These are phyloP conservation scores for Vitis riparia DNA, from an alignment of 164 flowering plant genomes.

Conservation along the genomic window DNA sequence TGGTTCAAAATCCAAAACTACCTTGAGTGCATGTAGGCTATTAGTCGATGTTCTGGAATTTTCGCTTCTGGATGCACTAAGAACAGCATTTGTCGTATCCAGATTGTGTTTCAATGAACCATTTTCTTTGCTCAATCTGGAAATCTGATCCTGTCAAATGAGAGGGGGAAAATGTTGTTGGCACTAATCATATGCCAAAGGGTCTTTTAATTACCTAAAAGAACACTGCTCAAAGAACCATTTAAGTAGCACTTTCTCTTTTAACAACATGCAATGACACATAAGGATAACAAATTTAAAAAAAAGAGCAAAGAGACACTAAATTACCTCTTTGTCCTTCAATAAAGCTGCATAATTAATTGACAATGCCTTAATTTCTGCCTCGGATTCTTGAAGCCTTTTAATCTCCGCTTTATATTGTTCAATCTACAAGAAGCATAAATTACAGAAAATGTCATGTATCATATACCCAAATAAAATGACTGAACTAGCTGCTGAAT, in stretches of 20 bases:
- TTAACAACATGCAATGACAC: no score
- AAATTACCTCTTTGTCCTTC: slow-evolving; percentile 86
- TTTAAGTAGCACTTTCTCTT: no score
- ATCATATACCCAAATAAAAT: not conserved
- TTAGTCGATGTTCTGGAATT: slow-evolving; percentile 30
- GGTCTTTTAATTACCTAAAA: no score
- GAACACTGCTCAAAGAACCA: no score
- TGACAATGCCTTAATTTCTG: slow-evolving; percentile 86
- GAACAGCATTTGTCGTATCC: slow-evolving; percentile 43
- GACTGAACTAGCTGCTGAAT: not conserved
- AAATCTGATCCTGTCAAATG: slow-evolving; percentile 65
- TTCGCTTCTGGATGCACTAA: slow-evolving; percentile 43
- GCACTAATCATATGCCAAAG: no score
- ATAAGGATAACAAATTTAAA: not conserved
- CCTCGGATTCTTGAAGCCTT: slow-evolving; percentile 87
- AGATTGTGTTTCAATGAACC: slow-evolving; percentile 61
- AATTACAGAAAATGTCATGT: not conserved
- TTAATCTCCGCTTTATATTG: slow-evolving; percentile 73
- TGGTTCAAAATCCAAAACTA: slow-evolving; percentile 15
- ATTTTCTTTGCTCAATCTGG: slow-evolving; percentile 68
- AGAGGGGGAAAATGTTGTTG: not conserved
- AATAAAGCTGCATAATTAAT: slow-evolving; percentile 91
- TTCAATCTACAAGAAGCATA: slow-evolving; percentile 54
- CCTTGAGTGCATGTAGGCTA: slow-evolving; percentile 42
- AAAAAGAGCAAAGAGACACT: not conserved